Evolutionary conservation across 179 eudicot genomes (phyloP), one percentile per base, ranked within the genome.

Genomic region (Patellifolia procumbens): DNA sequence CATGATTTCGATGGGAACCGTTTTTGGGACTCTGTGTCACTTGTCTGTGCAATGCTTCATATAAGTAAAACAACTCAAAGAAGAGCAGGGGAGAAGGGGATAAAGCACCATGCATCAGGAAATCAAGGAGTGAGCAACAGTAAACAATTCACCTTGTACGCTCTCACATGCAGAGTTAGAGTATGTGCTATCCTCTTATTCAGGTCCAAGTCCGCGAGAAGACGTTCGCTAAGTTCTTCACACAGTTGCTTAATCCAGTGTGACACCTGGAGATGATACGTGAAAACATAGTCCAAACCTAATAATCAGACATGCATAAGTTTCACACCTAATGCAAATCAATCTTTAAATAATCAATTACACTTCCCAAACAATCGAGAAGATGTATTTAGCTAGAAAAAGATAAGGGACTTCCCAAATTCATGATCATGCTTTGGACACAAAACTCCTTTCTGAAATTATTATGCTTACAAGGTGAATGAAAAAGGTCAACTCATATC

Each of bases 1-100:
- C 97, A 90, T 62, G 98, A 94, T 84, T 89, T 94, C 15, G 98
- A 94, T 75, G 97, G 98, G 78, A 92, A 92, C 56, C 87, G 92
- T 78, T 84, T 94, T 22, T 79, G 84, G 48, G 93, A 89, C 49
- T 88, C 92, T 20, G 91, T 74, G 75, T 89, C 96, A 78, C 66
- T 82, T 49, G 79, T 81, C 98, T 94, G 85, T 67, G 74, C 35
- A 79, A 85, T 68, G 35, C 78, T 53, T 72, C 26, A 39, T 46
- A 79, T 63, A 34, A 83, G 53, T 79, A 61, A 59, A 73, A 55
- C 37, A 68, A 26, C 34, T 28, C 11, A 46, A 58, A 13, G 37
- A 51, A 68, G 43, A 29, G 43, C 43, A 70, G 48, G 52, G 68
- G 56, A 45, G 76, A 70, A 52, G 48, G 39, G 45, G 1, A 17